phyloP scores from a whole-genome alignment of 495 filamentous ascomycete species.

The Lophiotrema nucula region DNA sequence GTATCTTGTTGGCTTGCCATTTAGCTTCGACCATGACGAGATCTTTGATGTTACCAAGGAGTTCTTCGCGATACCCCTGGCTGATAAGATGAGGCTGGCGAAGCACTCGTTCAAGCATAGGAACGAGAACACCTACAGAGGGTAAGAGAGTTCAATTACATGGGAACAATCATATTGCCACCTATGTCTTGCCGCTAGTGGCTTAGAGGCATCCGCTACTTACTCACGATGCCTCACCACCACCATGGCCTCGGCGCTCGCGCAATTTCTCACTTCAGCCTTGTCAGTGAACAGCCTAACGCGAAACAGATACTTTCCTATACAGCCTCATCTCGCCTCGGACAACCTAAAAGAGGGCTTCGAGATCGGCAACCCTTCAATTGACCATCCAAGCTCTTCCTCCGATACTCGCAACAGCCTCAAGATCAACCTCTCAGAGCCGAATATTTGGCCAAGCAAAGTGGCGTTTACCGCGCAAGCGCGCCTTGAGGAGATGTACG shows the following conservation, averaged over 20 bases:
- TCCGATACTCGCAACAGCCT: slow-evolving; percentile 40
- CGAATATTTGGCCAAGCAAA: slow-evolving; percentile 46
- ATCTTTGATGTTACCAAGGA: slow-evolving; percentile 45
- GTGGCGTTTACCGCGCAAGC: slow-evolving; percentile 21
- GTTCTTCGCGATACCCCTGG: slow-evolving; percentile 43
- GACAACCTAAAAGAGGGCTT: slow-evolving; percentile 53
- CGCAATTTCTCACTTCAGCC: too few species aligned
- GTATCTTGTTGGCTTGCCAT: slow-evolving; percentile 46
- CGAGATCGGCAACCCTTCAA: slow-evolving; percentile 43
- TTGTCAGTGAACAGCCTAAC: too few species aligned
- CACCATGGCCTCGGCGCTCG: too few species aligned
- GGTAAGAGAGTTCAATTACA: slow-evolving; percentile 24
- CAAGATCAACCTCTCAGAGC: slow-evolving; percentile 46
- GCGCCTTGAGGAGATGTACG: slow-evolving; percentile 43
- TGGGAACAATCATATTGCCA: too few species aligned
- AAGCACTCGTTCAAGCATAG: slow-evolving; percentile 43
- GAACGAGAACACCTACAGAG: slow-evolving; percentile 49
- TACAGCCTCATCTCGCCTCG: slow-evolving; percentile 36
- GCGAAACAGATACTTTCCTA: slow-evolving; percentile 43
- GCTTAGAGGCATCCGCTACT: too few species aligned
- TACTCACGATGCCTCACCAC: too few species aligned
- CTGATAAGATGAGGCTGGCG: slow-evolving; percentile 45
- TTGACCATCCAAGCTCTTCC: neutral
- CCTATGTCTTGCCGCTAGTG: too few species aligned
- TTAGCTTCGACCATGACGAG: slow-evolving; percentile 45